Evolutionary conservation across 2,329 filamentous ascomycete species (phyloP).

Genomic region (Penicillium crustosum): DNA sequence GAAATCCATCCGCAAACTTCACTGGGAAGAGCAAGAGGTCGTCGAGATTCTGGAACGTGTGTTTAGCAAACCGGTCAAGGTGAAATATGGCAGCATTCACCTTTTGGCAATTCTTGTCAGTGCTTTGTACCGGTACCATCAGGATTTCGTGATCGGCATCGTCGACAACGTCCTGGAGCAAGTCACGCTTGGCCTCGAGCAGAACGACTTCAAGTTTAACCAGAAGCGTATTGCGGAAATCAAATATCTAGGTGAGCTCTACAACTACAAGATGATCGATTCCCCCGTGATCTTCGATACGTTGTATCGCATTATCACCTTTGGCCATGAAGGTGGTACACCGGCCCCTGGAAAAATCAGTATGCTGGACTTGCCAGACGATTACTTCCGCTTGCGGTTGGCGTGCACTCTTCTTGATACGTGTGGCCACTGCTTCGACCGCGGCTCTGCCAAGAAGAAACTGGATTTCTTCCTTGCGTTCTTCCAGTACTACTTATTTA

Average conservation of each 20-base stretch:
- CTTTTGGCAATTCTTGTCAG: conserved; percentile 86
- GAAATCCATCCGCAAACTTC: conserved; percentile 90
- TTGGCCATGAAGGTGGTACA: conserved; percentile 80
- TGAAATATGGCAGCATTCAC: conserved; percentile 97
- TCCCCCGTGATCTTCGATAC: conserved; percentile 93
- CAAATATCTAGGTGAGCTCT: conserved; percentile 93
- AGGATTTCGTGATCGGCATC: conserved; percentile 83
- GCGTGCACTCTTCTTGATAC: conserved; percentile 89
- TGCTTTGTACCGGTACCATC: conserved; percentile 87
- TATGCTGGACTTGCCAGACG: conserved; percentile 81
- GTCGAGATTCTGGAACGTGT: conserved; percentile 80
- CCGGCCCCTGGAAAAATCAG: conserved; percentile 76
- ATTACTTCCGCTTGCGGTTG: conserved; percentile 92
- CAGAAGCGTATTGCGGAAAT: conserved; percentile 92
- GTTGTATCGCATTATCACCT: conserved; percentile 90
- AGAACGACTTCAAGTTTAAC: conserved; percentile 97
- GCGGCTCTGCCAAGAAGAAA: conserved; percentile 92
- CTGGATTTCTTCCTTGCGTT: conserved; percentile 96
- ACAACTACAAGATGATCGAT: conserved; percentile 96
- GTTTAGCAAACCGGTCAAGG: conserved; percentile 93
- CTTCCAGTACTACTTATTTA: conserved; percentile 90
- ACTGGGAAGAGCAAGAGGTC: conserved; percentile 94
- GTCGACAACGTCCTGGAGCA: conserved; percentile 91
- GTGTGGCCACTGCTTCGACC: conserved; percentile 93
- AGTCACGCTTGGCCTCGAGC: conserved; percentile 81